A percentile compares a stretch with the other conserved stretches of the same genome.
Conservation (phyloP, 2,329 filamentous ascomycete genomes). For the Colletotrichum sojae region DNA sequence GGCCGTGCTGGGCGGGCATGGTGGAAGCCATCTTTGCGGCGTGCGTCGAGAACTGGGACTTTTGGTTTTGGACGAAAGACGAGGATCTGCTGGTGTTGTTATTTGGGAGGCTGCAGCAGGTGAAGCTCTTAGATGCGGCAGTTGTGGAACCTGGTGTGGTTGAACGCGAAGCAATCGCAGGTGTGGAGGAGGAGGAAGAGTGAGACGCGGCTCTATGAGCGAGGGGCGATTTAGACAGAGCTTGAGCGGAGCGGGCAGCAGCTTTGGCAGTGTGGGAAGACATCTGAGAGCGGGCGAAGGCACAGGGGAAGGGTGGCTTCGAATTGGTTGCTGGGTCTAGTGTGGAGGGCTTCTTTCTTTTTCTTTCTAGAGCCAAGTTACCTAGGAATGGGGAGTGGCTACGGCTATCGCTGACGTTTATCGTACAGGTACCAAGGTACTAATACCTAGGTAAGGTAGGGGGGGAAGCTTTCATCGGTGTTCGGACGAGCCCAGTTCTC, state of each 20-base stretch:
- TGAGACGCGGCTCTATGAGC: constrained; percentile 14
- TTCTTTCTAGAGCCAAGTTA: background rate
- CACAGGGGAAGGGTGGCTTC: background rate
- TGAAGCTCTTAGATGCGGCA: constrained; percentile 12
- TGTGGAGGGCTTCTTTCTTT: background rate
- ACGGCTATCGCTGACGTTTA: constrained; percentile 22
- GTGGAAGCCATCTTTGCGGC: constrained; percentile 58
- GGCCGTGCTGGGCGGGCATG: constrained; percentile 66
- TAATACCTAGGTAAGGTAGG: constrained; percentile 4
- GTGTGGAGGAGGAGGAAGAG: background rate
- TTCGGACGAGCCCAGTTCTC: constrained; percentile 7
- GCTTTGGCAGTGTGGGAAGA: constrained; percentile 23
- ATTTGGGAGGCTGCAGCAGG: background rate
- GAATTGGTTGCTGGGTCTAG: background rate
- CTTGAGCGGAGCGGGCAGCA: constrained; percentile 29
- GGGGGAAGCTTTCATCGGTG: constrained; percentile 3
- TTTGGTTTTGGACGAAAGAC: background rate
- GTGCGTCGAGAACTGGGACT: constrained; percentile 13
- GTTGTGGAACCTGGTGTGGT: constrained; percentile 7
- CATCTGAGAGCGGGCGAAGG: constrained; percentile 9
- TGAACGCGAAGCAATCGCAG: constrained; percentile 17
- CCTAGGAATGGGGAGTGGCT: background rate
- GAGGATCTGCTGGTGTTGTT: background rate
- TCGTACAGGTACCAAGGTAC: background rate
- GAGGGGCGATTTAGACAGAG: constrained; percentile 17